phyloP scores from a whole-genome alignment of 176 grass and related monocot species.

The Zizania latifolia region DNA sequence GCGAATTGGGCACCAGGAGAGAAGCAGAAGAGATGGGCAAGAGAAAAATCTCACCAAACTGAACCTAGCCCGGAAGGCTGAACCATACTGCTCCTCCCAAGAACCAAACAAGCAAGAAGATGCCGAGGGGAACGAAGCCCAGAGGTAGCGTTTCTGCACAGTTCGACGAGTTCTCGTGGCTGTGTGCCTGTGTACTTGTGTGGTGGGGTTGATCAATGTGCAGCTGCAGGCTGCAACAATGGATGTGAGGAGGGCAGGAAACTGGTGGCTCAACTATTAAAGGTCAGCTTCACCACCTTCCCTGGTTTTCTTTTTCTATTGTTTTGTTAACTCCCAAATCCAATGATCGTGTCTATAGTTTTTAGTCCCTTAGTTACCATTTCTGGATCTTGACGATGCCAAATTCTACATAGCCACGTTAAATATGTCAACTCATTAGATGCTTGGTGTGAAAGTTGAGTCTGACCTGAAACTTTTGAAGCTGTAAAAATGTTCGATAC shows the following conservation, averaged over 20 bases:
- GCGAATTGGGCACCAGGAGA: background rate
- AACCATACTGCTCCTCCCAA: background rate
- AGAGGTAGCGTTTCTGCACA: background rate
- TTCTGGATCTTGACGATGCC: too few species aligned
- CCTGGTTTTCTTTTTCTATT: constrained; percentile 8
- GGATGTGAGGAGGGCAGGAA: constrained; percentile 1
- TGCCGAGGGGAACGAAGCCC: background rate
- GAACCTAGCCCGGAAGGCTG: background rate
- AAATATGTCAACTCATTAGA: background rate
- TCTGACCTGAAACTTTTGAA: background rate
- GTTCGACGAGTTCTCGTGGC: background rate
- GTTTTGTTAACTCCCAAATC: constrained; percentile 11
- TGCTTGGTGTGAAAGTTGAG: background rate
- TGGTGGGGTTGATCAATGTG: background rate
- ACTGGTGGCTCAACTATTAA: constrained; percentile 11
- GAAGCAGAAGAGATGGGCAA: background rate
- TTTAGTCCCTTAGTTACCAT: background rate
- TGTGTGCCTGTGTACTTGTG: background rate
- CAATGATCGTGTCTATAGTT: constrained; percentile 15
- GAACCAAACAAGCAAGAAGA: constrained; percentile 15
- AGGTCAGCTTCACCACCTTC: constrained; percentile 2
- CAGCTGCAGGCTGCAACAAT: background rate
- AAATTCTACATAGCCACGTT: background rate
- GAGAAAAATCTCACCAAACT: constrained; percentile 26
- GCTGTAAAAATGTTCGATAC: background rate